These are phyloP conservation scores for Blastobotrys aristatus DNA, from an alignment of 1,139 yeast species.

Conservation along the genomic window DNA sequence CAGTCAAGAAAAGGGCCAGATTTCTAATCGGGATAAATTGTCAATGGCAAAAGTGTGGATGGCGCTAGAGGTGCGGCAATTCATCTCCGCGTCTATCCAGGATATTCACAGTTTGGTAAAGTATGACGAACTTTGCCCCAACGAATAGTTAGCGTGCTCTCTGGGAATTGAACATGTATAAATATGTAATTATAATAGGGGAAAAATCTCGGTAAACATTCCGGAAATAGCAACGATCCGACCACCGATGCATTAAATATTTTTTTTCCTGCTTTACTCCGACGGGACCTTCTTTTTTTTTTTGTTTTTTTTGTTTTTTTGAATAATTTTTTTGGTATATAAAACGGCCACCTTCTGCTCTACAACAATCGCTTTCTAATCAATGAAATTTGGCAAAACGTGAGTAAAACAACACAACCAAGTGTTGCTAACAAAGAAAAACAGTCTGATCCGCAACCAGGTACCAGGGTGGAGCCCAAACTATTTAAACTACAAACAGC, in stretches of 20 bases:
- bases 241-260: background rate
- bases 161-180: background rate
- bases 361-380: background rate
- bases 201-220: too few species aligned
- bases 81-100: conserved; percentile 77
- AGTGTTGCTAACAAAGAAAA: background rate
- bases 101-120: conserved; percentile 57
- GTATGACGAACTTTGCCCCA: conserved; percentile 58
- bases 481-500: conserved; percentile 79
- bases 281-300: background rate
- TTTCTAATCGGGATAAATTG: conserved; percentile 56
- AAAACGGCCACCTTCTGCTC: background rate
- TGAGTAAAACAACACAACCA: conserved; percentile 21
- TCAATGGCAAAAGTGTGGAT: conserved; percentile 90
- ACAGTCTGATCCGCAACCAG: conserved; percentile 68
- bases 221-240: background rate
- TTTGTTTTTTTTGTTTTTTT: background rate
- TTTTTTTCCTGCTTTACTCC: background rate
- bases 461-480: conserved; percentile 77
- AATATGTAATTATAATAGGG: too few species aligned
- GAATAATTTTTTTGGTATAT: too few species aligned
- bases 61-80: conserved; percentile 82
- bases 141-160: too few species aligned
- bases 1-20: conserved; percentile 48
- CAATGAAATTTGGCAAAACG: conserved; percentile 85